Percentiles rank a stretch among this genome's conserved stretches.
Conservation (phyloP, 495 filamentous ascomycete species). For the Aspergillus sclerotioniger region DNA sequence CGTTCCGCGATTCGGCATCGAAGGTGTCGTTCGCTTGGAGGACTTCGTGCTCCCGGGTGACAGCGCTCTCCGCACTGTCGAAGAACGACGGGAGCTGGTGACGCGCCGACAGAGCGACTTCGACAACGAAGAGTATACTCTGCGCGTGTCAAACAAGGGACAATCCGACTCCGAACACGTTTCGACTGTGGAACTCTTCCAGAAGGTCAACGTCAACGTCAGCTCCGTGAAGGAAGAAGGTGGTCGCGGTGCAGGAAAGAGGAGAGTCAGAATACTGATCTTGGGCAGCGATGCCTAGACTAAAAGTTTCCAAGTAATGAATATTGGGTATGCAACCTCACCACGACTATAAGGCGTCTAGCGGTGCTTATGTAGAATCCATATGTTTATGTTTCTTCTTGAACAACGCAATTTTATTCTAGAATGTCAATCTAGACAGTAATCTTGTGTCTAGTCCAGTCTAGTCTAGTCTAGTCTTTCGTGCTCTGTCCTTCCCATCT, state of each 20-base stretch:
- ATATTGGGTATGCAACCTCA: background rate
- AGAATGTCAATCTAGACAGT: background rate
- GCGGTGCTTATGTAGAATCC: background rate
- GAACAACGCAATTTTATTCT: background rate
- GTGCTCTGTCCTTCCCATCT: background rate
- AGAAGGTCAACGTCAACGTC: slow-evolving; percentile 83
- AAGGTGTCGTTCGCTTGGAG: slow-evolving; percentile 79
- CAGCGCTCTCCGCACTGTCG: slow-evolving; percentile 30
- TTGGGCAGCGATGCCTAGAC: slow-evolving; percentile 17
- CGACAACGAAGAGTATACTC: slow-evolving; percentile 78
- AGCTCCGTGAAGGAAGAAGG: slow-evolving; percentile 86
- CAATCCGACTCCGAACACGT: slow-evolving; percentile 51
- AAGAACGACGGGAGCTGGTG: slow-evolving; percentile 40
- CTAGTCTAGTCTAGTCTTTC: background rate
- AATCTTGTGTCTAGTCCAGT: background rate
- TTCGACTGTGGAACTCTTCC: slow-evolving; percentile 74
- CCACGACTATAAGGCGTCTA: background rate
- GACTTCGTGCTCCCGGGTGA: slow-evolving; percentile 77
- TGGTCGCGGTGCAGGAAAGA: slow-evolving; percentile 75
- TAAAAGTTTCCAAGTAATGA: slow-evolving; percentile 10
- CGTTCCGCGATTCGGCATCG: slow-evolving; percentile 92
- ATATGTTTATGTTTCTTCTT: background rate
- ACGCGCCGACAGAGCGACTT: slow-evolving; percentile 62
- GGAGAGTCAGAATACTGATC: slow-evolving; percentile 54
- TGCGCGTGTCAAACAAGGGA: slow-evolving; percentile 53